Base-by-base conservation (phyloP, 2,329 filamentous ascomycete species). In the Botrytis sinoallii region DNA sequence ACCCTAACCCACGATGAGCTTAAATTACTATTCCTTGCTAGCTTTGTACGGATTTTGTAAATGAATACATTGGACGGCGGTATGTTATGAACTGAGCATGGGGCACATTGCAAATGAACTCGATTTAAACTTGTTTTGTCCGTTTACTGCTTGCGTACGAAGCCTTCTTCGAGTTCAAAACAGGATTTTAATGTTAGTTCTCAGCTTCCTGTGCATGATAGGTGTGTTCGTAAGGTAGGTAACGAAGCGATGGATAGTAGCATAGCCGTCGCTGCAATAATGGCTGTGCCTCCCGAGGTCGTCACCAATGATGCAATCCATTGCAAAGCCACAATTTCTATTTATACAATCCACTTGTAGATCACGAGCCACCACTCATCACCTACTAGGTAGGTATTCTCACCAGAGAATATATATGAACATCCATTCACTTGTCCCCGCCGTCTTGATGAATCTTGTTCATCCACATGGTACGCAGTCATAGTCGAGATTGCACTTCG, bases 261-360 rank as follows among this genome's bases (percentile, higher is more conserved):
- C 35, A 66, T 38, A 38, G 65, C 65, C 46, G n/a, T 67, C 20
- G 42, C 42, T 65, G 20, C n/a, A 46, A 46, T 5, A 3, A n/a
- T 52, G 48, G 65, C 65, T 57, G 29, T 42, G 48, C 48, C 38
- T 68, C 25, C 25, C 25, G 12, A 52, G 48, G 48, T 52, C 48
- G 66, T 68, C 66, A 57, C 25, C n/a, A 48, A 42, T 68, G 66
- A 68, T 57, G 48, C 18, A 68, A 57, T 68, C 25, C 66, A 57
- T n/a, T 57, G 48, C 66, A 57, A 68, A 68, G 66, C 66, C 66
- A 68, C 66, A 68, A 22, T 42, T 32, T 38, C 9, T 48, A 29
- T 25, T 42, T 38, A 55, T 32, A 32, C 25, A 63, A 65, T 65
- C 18, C n/a, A 48, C 38, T 4, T 1, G 32, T n/a, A 32, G 29